Evolutionary conservation across 1,284 basidiomycete species (phyloP), one percentile per base, ranked within the genome.

Genomic region (Pascua guehoae): DNA sequence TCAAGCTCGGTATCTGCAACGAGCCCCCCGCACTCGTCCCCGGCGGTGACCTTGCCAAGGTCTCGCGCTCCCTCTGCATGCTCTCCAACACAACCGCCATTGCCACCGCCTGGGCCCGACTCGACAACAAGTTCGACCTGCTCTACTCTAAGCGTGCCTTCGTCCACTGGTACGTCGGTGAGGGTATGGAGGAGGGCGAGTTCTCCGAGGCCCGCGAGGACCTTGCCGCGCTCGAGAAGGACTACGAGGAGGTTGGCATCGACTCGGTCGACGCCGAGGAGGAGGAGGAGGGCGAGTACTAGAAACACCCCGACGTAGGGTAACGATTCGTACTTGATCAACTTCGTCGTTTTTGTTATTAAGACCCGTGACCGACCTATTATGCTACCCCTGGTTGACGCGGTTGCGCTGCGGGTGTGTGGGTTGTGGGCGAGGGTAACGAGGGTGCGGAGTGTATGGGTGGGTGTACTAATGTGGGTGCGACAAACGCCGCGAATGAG

Each of bases 101-200:
- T 75, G 90, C 92, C 58, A 84, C 86, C 59, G 95, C 95, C 9
- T 98, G 95, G 95, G 86, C 85, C 67, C 88, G 92, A 68, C 87
- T 98, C 57, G 94, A 98, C 82, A 89, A 96, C 85, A 98, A 98
- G 81, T 99, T 98, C 78, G 95, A 98, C 78, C 84, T 98, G 68
- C 86, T 98, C 56, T 90, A 90, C 80, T 93, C 88, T 63, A 94
- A 89, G 81, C 88, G 88, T 78, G 91, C 87, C 58, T 94, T 94
- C 74, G 91, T 89, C 48, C 87, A 93, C 81, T 89, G 91, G 75
- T 95, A 94, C 69, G 90, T 92, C 63, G 93, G 93, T 67, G 93
- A 96, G 79, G 94, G 94, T 80, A 98, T 97, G 94, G 94, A 97
- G 79, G 94, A 97, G 81, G 93, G 94, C 75, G 94, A 98, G 80